phyloP scores from a whole-genome alignment of 768 basidiomycete genomes.

The Psilocybe tampanensis region DNA sequence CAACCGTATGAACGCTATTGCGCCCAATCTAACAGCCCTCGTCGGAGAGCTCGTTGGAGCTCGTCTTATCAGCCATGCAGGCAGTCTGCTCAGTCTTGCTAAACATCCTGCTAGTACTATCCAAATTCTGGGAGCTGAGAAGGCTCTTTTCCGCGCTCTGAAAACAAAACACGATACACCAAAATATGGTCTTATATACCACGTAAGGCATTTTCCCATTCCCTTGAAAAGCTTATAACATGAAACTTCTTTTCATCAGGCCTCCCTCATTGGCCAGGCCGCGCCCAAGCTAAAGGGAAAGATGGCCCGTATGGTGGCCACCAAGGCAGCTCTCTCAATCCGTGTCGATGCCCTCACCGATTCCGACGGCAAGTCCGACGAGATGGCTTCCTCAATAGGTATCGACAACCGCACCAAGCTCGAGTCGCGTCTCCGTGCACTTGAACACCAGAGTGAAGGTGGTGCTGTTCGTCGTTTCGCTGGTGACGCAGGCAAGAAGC shows the following conservation, averaged over 20 bases:
- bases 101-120: slow-evolving; percentile 99
- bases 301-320: slow-evolving; percentile 99
- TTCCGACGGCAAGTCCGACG: slow-evolving; percentile 85
- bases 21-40: slow-evolving; percentile 92
- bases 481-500: slow-evolving; percentile 60
- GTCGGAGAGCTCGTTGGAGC: slow-evolving; percentile 94
- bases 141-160: slow-evolving; percentile 94
- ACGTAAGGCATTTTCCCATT: slow-evolving; percentile 52
- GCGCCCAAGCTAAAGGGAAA: slow-evolving; percentile 98
- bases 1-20: slow-evolving; percentile 98
- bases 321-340: slow-evolving; percentile 95
- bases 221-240: not conserved
- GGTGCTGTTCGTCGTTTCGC: slow-evolving; percentile 66
- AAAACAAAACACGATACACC: slow-evolving; percentile 99
- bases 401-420: slow-evolving; percentile 94
- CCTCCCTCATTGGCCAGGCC: slow-evolving; percentile 95
- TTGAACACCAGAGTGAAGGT: slow-evolving; percentile 83
- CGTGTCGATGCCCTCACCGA: slow-evolving; percentile 98
- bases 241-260: slow-evolving; percentile 43
- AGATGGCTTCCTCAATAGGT: slow-evolving; percentile 82
- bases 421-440: slow-evolving; percentile 87
- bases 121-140: slow-evolving; percentile 98
- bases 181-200: slow-evolving; percentile 99
- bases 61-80: slow-evolving; percentile 92
- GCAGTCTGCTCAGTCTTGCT: slow-evolving; percentile 90